Evolutionary conservation across 805 yeast species (phyloP).

Genomic region (Zygosaccharomyces gambellarensis): DNA sequence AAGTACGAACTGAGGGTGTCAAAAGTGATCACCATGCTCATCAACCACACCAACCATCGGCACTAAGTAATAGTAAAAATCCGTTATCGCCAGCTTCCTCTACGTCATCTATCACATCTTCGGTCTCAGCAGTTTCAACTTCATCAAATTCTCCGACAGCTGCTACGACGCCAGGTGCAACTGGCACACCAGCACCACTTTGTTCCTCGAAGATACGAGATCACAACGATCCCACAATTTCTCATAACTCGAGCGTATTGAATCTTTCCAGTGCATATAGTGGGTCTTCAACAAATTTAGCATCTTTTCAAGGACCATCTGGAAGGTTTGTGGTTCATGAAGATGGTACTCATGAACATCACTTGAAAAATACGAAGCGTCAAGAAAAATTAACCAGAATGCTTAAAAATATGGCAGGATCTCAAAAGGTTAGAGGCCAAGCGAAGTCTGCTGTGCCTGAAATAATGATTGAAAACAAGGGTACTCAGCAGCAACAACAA

Average conservation of each 20-base stretch:
- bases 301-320: slow-evolving; percentile 1
- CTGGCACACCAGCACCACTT: not conserved
- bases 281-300: slow-evolving; percentile 1
- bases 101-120: slow-evolving; percentile 15
- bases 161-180: slow-evolving; percentile 6
- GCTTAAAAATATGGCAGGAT: slow-evolving; percentile 73
- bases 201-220: slow-evolving; percentile 10
- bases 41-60: not conserved
- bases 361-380: slow-evolving; percentile 65
- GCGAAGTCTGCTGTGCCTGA: slow-evolving; percentile 74
- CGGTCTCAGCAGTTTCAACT: slow-evolving; percentile 13
- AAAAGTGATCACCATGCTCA: slow-evolving; percentile 2
- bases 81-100: slow-evolving; percentile 15
- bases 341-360: slow-evolving; percentile 78
- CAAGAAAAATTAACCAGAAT: slow-evolving; percentile 71
- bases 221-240: not conserved
- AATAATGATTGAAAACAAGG: slow-evolving; percentile 39
- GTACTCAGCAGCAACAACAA: slow-evolving; percentile 1
- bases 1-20: not conserved
- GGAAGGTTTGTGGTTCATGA: slow-evolving; percentile 51
- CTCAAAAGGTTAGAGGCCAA: slow-evolving; percentile 62
- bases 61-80: slow-evolving; percentile 1
- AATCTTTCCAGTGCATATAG: not conserved
- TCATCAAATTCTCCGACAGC: slow-evolving; percentile 15
- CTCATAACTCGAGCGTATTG: not conserved